phyloP scores from a whole-genome alignment of 164 flowering plant genomes.

The Liriodendron chinense region DNA sequence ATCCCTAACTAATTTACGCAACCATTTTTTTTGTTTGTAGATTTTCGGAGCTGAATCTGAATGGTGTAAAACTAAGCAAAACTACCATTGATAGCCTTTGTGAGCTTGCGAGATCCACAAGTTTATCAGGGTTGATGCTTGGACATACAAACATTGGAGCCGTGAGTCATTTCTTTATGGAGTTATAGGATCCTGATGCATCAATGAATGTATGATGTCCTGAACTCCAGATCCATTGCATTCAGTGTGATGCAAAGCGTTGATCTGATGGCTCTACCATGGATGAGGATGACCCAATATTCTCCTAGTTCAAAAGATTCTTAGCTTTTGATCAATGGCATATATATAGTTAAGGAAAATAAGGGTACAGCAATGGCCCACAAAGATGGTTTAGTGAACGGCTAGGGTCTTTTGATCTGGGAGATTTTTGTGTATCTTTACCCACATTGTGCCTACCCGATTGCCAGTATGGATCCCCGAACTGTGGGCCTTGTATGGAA shows the following conservation, averaged over 20 bases:
- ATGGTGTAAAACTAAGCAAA: conserved; percentile 74
- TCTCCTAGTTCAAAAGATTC: background rate
- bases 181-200: background rate
- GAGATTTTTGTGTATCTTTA: background rate
- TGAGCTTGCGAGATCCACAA: conserved; percentile 50
- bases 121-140: conserved; percentile 70
- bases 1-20: no score
- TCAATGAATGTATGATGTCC: background rate
- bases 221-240: background rate
- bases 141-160: conserved; percentile 64
- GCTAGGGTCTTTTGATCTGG: background rate
- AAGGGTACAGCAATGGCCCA: background rate
- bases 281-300: background rate
- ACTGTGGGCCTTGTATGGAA: background rate
- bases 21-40: conserved; percentile 27
- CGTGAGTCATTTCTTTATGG: conserved; percentile 43
- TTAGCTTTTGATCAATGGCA: background rate
- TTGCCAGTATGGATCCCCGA: background rate
- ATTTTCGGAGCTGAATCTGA: conserved; percentile 71
- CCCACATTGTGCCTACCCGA: background rate
- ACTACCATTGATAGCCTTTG: conserved; percentile 63
- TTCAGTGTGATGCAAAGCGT: background rate
- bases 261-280: background rate
- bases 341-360: background rate
- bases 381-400: background rate